Evolutionary conservation across 768 basidiomycete species (phyloP).

Genomic region (Mycena crocata): DNA sequence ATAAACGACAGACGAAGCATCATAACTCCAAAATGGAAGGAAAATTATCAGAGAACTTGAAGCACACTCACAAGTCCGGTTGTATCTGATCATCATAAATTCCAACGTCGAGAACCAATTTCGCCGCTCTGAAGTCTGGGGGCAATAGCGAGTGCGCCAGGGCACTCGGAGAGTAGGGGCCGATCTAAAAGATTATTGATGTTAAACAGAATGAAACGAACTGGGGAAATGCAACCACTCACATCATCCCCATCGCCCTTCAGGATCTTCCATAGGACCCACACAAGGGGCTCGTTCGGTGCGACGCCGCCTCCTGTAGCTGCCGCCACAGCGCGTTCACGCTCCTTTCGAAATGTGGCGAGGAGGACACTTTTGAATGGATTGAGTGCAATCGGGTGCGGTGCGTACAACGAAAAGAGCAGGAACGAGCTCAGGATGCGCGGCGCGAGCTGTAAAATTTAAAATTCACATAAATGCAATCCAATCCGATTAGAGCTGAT

Average conservation of each 20-base stretch:
- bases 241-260: constrained; percentile 88
- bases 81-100: too few relatives aligned
- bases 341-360: constrained; percentile 74
- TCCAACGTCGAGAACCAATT: constrained; percentile 77
- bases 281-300: constrained; percentile 82
- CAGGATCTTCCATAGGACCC: constrained; percentile 90
- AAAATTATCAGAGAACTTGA: not conserved
- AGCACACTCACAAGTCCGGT: too few relatives aligned
- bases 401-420: constrained; percentile 82
- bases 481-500: too few relatives aligned
- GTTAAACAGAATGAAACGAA: too few relatives aligned
- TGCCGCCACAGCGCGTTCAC: constrained; percentile 66
- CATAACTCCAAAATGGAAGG: too few relatives aligned
- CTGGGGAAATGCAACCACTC: constrained; percentile 40
- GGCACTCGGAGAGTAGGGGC: constrained; percentile 81
- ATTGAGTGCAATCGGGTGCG: constrained; percentile 83
- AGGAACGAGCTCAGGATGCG: constrained; percentile 79
- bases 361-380: constrained; percentile 83
- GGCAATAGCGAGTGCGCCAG: constrained; percentile 79
- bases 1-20: too few relatives aligned
- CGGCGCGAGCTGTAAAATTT: too few relatives aligned
- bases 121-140: constrained; percentile 77
- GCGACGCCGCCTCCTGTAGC: constrained; percentile 63
- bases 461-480: too few relatives aligned
- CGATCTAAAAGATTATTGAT: constrained; percentile 61